Evolutionary conservation across 2,329 filamentous ascomycete genomes (phyloP), one percentile per base, ranked within the genome.

Genomic region (Elsinoe fawcettii): DNA sequence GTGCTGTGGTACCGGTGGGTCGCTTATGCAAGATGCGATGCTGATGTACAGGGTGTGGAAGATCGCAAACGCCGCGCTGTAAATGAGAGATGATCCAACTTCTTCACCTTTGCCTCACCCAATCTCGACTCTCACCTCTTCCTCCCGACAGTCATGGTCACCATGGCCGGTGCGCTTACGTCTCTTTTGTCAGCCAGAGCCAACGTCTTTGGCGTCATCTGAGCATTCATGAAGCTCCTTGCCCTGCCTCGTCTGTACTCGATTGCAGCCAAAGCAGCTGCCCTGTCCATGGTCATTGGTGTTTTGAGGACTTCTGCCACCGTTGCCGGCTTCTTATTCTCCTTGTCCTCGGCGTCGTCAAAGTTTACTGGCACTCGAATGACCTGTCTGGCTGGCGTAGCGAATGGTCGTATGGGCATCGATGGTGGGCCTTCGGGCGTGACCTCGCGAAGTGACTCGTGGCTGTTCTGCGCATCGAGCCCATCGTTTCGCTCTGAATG

Each of bases 221-320:
- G 78, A 2, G 81, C 82, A 55, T 82, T 78, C 3, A 83, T 83
- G 58, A 86, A 80, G 68, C 85, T 88, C 63, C 83, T 79, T 58
- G 87, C 86, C 46, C 88, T 76, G 5, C 86, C 86, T 55, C 88
- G 75, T 25, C 88, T 78, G 71, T 88, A 84, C 55, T 84, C 79
- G 63, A 92, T 91, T 67, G 85, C 83, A 57, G 85, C 85, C 14
- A 92, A 77, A 2, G 87, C 87, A 69, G 90, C 79, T 69, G 90
- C 88, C 56, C 88, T 79, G 56, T 78, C 75, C 57, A 78, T 69
- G 7, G 43, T 56, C 14, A 58, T 14, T 63, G 63, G 60, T 66
- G 64, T 16, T 62, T 64, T 9, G 67, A 67, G 51, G 61, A 56
- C 64, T 51, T 72, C 70, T 6, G 67, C 68, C 16, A 71, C 62